Percentiles rank a stretch among this genome's conserved stretches.
phyloP scores from a whole-genome alignment of 1,284 basidiomycete species.

The Trichosporon sp. region DNA sequence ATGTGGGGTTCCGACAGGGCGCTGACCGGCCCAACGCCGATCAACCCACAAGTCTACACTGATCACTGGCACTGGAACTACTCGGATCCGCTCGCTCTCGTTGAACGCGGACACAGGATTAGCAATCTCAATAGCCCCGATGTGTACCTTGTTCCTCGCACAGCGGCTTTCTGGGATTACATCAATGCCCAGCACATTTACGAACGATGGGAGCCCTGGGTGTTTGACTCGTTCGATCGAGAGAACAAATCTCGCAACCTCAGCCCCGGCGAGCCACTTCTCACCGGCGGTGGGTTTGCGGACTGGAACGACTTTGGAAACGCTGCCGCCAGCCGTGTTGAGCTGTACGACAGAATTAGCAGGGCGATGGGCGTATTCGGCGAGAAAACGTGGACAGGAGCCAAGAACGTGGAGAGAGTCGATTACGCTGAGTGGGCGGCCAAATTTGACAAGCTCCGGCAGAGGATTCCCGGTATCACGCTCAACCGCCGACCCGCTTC shows the following conservation, averaged over 20 bases:
- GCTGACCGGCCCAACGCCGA: neutral
- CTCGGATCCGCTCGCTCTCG: neutral
- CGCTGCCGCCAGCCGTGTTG: neutral
- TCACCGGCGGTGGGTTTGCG: neutral
- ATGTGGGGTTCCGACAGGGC: conserved; percentile 1
- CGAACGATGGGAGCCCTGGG: conserved; percentile 2
- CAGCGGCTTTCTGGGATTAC: conserved; percentile 1
- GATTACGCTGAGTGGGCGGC: neutral
- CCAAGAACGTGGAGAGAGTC: neutral
- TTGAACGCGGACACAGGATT: neutral
- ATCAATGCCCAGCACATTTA: neutral
- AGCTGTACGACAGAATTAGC: neutral
- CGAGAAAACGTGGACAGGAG: neutral
- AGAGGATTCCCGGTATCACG: neutral
- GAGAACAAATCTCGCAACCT: neutral
- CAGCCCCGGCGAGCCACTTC: neutral
- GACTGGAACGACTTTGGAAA: conserved; percentile 3
- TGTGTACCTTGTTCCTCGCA: conserved; percentile 1
- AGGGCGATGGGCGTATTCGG: neutral
- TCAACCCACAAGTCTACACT: neutral
- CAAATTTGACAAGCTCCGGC: neutral
- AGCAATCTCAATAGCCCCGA: neutral
- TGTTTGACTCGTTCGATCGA: conserved; percentile 1
- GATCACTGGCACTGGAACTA: conserved; percentile 7
- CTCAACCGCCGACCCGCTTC: neutral